These are phyloP conservation scores for Musa troglodytarum DNA, from an alignment of 176 grass and related monocot species.

Conservation along the genomic window DNA sequence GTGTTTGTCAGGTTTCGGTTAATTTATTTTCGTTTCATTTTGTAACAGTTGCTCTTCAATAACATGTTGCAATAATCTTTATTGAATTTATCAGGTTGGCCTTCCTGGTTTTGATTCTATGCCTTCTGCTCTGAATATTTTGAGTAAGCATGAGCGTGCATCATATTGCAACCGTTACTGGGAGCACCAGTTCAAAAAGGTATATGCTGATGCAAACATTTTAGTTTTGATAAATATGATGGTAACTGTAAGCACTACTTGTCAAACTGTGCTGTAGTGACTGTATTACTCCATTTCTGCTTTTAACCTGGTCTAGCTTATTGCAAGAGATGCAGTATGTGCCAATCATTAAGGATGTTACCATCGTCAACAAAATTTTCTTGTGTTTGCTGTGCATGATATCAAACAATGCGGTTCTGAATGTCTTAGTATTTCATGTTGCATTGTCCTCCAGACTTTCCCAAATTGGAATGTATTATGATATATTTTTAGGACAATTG, in stretches of 20 bases:
- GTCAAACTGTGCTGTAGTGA: neutral
- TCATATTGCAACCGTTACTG: conserved; percentile 96
- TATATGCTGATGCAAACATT: conserved; percentile 17
- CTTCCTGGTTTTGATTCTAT: conserved; percentile 99
- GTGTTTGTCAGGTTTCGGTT: neutral
- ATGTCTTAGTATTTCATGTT: neutral
- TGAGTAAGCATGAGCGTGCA: conserved; percentile 88
- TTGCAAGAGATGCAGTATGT: neutral
- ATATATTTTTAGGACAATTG: neutral
- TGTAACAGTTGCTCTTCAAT: neutral
- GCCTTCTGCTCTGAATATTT: conserved; percentile 87
- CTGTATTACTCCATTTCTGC: neutral
- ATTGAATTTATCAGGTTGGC: conserved; percentile 54
- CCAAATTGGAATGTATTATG: neutral
- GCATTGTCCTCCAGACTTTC: neutral
- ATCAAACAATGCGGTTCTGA: neutral
- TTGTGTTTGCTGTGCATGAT: neutral
- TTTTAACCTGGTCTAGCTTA: neutral
- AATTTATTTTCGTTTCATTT: neutral
- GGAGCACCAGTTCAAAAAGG: conserved; percentile 99
- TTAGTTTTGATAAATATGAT: neutral
- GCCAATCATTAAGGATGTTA: neutral
- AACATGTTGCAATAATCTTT: conserved; percentile 1
- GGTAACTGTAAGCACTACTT: neutral
- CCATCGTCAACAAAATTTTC: neutral